A percentile compares a stretch with the other conserved stretches of the same genome.
Evolutionary conservation across 2,329 filamentous ascomycete species (phyloP).

Genomic region (Drechslera avenae): DNA sequence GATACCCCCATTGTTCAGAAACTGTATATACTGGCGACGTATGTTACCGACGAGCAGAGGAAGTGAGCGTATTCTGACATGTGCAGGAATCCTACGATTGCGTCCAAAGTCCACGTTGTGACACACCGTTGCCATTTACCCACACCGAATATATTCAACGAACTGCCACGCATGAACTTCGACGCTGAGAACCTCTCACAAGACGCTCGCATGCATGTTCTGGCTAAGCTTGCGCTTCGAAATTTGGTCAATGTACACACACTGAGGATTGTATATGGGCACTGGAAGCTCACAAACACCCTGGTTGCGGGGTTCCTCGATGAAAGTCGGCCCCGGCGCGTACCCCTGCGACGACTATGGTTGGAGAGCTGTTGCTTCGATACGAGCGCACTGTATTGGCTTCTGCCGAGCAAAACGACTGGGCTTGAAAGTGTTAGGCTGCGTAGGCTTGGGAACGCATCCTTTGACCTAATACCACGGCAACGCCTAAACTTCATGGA

Average conservation of each 20-base stretch:
- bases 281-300: constrained; percentile 48
- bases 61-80: constrained; percentile 11
- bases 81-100: constrained; percentile 48
- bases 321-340: constrained; percentile 27
- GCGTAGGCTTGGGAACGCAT: constrained; percentile 47
- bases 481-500: constrained; percentile 29
- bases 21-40: constrained; percentile 50
- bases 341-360: constrained; percentile 51
- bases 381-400: constrained; percentile 22
- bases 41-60: constrained; percentile 8
- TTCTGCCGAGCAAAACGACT: constrained; percentile 27
- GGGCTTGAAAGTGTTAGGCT: constrained; percentile 51
- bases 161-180: constrained; percentile 50
- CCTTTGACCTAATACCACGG: constrained; percentile 5
- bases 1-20: constrained; percentile 53
- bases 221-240: constrained; percentile 46
- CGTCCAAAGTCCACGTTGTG: constrained; percentile 50
- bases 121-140: constrained; percentile 55
- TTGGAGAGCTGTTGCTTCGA: constrained; percentile 51
- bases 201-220: constrained; percentile 48
- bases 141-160: constrained; percentile 52
- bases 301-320: constrained; percentile 51
- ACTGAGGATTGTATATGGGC: constrained; percentile 52
- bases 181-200: constrained; percentile 47
- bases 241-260: constrained; percentile 53